Percentiles rank a stretch among this genome's conserved stretches.
Evolutionary conservation across 306 rosid species (phyloP).

Genomic region (apple (Malus domestica)): ASM211411v1 NC_041796.1:19035001-19035500

Average conservation of each 20-base stretch:
- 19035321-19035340: not conserved
- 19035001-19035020: no score
- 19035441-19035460: not conserved
- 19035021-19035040: no score
- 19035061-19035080: not conserved
- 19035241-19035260: not conserved
- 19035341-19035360: not conserved
- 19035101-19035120: not conserved
- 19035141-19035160: not conserved
- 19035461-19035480: not conserved
- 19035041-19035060: not conserved
- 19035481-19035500: conserved; percentile 1
- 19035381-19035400: not conserved
- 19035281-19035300: not conserved
- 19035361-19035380: not conserved
- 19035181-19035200: not conserved
- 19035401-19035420: conserved; percentile 4
- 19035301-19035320: not conserved
- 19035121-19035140: no score
- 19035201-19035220: not conserved
- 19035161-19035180: not conserved
- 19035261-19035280: not conserved
- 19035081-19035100: not conserved
- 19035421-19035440: not conserved
- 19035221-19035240: not conserved